Conservation (phyloP, 129 eudicot genomes). For the sunflower (Helianthus annuus) region DNA sequence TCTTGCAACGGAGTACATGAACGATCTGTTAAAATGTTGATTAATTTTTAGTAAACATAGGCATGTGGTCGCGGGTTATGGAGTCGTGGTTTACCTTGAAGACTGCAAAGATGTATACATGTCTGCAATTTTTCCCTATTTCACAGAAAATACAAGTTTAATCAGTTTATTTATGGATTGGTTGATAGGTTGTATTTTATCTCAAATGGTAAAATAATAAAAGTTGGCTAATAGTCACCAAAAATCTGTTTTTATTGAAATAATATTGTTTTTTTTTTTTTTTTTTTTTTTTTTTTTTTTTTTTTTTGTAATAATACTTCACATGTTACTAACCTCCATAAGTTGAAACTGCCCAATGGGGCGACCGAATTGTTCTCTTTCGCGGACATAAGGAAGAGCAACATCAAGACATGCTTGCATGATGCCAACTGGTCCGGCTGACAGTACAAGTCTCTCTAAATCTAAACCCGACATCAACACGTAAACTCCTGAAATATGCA, state of each 20-base stretch:
- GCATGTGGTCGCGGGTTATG: not conserved
- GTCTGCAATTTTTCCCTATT: conserved; percentile 93
- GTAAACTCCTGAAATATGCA: conserved; percentile 73
- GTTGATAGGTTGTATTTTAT: not conserved
- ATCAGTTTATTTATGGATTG: not conserved
- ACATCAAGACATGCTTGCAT: conserved; percentile 96
- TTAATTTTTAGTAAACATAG: not conserved
- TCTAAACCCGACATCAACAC: conserved; percentile 99
- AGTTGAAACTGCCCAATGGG: conserved; percentile 96
- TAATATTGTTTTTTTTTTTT: no score
- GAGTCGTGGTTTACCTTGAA: conserved; percentile 55
- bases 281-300: no score
- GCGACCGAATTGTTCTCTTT: conserved; percentile 87
- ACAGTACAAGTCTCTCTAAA: conserved; percentile 92
- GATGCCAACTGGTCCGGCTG: conserved; percentile 93
- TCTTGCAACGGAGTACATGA: conserved; percentile 89
- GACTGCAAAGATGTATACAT: conserved; percentile 93
- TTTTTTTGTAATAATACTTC: not conserved
- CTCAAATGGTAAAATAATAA: not conserved
- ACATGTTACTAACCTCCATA: conserved; percentile 61
- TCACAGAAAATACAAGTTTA: not conserved
- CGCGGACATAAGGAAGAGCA: conserved; percentile 87
- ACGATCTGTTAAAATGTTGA: conserved; percentile 54
- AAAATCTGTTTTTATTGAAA: not conserved
- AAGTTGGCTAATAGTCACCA: not conserved